Percentiles rank a stretch among this genome's conserved stretches.
These are phyloP conservation scores for Arthroderma sp. DNA, from an alignment of 2,329 filamentous ascomycete species.

Conservation along the genomic window DNA sequence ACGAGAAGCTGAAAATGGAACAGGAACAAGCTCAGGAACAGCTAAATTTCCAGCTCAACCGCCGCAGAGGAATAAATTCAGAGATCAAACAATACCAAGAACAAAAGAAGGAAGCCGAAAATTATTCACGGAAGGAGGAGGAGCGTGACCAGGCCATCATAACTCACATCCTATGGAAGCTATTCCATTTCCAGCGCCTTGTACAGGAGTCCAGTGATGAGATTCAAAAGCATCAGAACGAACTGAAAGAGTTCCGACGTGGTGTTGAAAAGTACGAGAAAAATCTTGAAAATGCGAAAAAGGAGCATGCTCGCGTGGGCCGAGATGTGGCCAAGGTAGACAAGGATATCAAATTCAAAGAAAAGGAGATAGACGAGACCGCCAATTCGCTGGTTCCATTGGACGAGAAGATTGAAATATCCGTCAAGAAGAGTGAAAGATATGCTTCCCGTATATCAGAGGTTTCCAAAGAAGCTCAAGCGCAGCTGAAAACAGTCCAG, in stretches of 20 bases:
- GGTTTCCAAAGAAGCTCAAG: constrained; percentile 62
- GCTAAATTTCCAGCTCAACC: constrained; percentile 74
- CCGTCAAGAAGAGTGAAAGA: constrained; percentile 54
- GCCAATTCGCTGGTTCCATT: constrained; percentile 77
- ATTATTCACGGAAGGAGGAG: constrained; percentile 78
- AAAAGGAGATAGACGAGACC: constrained; percentile 74
- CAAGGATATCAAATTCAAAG: constrained; percentile 69
- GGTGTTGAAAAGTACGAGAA: constrained; percentile 75
- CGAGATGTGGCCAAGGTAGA: constrained; percentile 72
- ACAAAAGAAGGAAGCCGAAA: constrained; percentile 90
- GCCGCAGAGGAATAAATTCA: constrained; percentile 86
- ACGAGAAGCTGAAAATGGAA: constrained; percentile 77
- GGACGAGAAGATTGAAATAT: constrained; percentile 79
- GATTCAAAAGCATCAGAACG: constrained; percentile 87
- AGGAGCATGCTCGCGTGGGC: constrained; percentile 64
- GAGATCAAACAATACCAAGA: constrained; percentile 97
- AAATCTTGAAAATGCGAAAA: constrained; percentile 65
- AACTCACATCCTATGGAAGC: constrained; percentile 88
- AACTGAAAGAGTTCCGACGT: constrained; percentile 81
- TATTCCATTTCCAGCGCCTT: constrained; percentile 84
- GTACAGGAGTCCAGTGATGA: constrained; percentile 85
- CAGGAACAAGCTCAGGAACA: constrained; percentile 79
- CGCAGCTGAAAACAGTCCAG: constrained; percentile 53
- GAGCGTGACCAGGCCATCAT: constrained; percentile 86
- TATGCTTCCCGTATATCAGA: constrained; percentile 55